A percentile compares a stretch with the other conserved stretches of the same genome.
Conservation (phyloP, 73 alveolate genomes). For the Breviolum minutum region DNA sequence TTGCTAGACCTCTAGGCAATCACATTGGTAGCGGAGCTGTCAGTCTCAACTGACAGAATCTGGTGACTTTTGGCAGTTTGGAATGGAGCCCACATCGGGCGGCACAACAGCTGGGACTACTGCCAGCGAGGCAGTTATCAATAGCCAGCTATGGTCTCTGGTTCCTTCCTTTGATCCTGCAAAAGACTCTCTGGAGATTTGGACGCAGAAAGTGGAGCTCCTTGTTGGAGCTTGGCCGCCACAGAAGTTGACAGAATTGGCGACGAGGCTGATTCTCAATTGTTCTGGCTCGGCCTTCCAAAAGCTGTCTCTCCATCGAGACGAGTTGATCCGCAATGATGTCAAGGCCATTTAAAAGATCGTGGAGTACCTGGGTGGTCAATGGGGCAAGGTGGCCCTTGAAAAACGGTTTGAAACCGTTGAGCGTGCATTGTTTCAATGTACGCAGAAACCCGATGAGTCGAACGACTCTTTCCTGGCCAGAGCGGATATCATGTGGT, state of each 20-base stretch:
- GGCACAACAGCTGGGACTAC: no score
- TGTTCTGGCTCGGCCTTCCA: neutral
- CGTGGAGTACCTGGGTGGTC: neutral
- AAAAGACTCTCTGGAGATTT: neutral
- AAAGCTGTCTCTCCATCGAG: neutral
- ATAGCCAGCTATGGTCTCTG: no score
- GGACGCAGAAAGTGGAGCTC: neutral
- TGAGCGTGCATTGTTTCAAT: neutral
- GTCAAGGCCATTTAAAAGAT: neutral
- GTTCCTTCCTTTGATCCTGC: no score
- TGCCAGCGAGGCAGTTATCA: no score
- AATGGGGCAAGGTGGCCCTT: neutral
- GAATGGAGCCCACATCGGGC: no score
- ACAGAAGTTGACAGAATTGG: neutral
- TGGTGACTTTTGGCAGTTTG: no score
- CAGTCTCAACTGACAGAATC: no score
- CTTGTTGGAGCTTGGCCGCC: neutral
- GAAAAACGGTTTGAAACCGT: neutral
- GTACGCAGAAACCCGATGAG: neutral
- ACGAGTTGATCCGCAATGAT: neutral
- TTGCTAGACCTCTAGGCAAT: no score
- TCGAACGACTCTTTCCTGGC: neutral
- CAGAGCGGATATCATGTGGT: neutral
- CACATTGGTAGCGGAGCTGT: no score
- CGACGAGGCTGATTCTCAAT: neutral